Conservation (phyloP, 2,329 filamentous ascomycete species). For the Venturia nashicola region DNA sequence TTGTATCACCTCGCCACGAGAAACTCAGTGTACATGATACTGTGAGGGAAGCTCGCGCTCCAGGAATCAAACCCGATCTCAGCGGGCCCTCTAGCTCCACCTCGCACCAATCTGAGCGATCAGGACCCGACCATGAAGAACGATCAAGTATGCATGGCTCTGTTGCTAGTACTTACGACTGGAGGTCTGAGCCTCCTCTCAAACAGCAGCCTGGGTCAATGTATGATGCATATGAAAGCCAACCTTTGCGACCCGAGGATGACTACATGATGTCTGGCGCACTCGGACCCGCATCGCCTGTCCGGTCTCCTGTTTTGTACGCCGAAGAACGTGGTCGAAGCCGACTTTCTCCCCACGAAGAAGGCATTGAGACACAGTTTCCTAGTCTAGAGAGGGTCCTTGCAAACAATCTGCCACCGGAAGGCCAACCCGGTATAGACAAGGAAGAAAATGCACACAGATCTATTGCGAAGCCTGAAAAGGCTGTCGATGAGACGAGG, state of each 20-base stretch:
- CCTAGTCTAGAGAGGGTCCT: neutral
- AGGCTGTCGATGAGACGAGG: neutral
- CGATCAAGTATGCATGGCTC: neutral
- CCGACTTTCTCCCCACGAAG: neutral
- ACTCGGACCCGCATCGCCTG: neutral
- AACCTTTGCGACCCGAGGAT: neutral
- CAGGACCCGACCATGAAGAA: neutral
- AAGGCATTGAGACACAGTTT: neutral
- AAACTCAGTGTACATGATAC: neutral
- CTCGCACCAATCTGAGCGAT: neutral
- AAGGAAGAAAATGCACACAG: neutral
- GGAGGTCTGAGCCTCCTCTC: neutral
- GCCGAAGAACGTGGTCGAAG: neutral
- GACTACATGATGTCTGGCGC: neutral
- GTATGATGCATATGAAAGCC: neutral
- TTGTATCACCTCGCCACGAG: neutral
- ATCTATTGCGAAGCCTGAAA: neutral
- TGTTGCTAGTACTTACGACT: neutral
- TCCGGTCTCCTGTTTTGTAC: neutral
- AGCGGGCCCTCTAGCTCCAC: neutral
- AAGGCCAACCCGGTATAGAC: neutral
- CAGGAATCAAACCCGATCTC: neutral
- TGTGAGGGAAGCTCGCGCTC: neutral
- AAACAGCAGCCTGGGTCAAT: neutral
- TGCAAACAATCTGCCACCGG: neutral